Evolutionary conservation across 176 grass and related monocot species (phyloP).

Genomic region (Raddia guianensis): DNA sequence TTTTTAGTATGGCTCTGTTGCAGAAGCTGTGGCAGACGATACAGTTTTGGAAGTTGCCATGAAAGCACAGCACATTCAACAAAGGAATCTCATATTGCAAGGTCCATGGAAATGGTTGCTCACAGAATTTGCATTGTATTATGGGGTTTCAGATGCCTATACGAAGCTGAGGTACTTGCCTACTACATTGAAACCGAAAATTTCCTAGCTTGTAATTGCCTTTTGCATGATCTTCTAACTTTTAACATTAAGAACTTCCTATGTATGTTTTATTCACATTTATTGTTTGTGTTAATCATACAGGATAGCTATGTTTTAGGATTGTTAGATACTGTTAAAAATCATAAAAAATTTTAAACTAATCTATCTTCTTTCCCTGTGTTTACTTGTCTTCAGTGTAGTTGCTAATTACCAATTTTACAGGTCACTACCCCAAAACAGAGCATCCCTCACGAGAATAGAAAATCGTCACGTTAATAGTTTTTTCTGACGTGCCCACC

Average conservation of each 20-base stretch:
- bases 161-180: slow-evolving; percentile 78
- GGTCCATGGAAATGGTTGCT: slow-evolving; percentile 97
- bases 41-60: slow-evolving; percentile 96
- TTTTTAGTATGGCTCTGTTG: slow-evolving; percentile 86
- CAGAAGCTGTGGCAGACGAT: slow-evolving; percentile 97
- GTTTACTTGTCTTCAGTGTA: slow-evolving; percentile 3
- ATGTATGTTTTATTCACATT: not conserved
- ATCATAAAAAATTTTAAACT: not conserved
- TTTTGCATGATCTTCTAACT: slow-evolving; percentile 22
- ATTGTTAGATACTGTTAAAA: not conserved
- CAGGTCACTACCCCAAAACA: slow-evolving; percentile 42
- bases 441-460: no score
- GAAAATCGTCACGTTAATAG: no score
- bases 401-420: slow-evolving; percentile 29
- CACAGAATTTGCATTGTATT: slow-evolving; percentile 91
- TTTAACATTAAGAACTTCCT: not conserved
- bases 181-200: not conserved
- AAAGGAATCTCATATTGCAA: slow-evolving; percentile 80
- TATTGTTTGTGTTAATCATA: not conserved
- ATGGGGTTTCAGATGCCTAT: slow-evolving; percentile 96
- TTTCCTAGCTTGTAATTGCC: no score
- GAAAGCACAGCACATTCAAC: slow-evolving; percentile 83
- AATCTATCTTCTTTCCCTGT: slow-evolving; percentile 1
- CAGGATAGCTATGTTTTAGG: slow-evolving; percentile 6
- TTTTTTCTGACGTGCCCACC: no score